phyloP scores from a whole-genome alignment of 306 rosid genomes.

The Cotoneaster glaucophyllus region DNA sequence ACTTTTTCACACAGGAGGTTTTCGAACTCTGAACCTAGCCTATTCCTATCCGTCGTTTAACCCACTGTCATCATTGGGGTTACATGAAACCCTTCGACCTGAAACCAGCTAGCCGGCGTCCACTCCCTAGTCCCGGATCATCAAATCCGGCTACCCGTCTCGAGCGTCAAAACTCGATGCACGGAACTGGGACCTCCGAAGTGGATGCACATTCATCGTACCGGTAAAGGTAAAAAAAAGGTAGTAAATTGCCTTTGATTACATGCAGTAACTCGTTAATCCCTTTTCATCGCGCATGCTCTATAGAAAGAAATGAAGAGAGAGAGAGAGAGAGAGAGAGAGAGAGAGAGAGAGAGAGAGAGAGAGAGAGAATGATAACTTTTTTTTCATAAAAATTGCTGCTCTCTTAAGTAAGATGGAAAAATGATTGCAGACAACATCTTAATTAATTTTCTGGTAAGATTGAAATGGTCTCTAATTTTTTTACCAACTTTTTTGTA shows the following conservation, averaged over 20 bases:
- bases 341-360: not conserved
- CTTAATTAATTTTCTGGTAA: not conserved
- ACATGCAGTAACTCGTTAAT: not conserved
- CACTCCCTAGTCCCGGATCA: too few species aligned
- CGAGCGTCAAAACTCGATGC: not conserved
- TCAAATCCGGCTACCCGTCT: not conserved
- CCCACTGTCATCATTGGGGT: too few species aligned
- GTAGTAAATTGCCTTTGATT: not conserved
- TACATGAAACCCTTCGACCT: too few species aligned
- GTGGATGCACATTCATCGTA: not conserved
- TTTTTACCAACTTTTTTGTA: not conserved
- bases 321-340: not conserved
- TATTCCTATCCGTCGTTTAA: too few species aligned
- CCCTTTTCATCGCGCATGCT: not conserved
- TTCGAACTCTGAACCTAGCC: too few species aligned
- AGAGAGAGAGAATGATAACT: not conserved
- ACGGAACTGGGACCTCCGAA: not conserved
- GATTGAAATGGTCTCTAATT: not conserved
- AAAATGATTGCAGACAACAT: conserved; percentile 5
- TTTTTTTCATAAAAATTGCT: not conserved
- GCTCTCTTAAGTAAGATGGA: conserved; percentile 3
- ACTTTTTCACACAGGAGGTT: too few species aligned
- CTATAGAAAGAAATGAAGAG: not conserved
- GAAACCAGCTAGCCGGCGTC: too few species aligned
- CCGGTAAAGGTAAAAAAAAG: not conserved